These are phyloP conservation scores for Lunularia cruciata DNA, from an alignment of 225 moss, liverwort and hornwort species.

Conservation along the genomic window DNA sequence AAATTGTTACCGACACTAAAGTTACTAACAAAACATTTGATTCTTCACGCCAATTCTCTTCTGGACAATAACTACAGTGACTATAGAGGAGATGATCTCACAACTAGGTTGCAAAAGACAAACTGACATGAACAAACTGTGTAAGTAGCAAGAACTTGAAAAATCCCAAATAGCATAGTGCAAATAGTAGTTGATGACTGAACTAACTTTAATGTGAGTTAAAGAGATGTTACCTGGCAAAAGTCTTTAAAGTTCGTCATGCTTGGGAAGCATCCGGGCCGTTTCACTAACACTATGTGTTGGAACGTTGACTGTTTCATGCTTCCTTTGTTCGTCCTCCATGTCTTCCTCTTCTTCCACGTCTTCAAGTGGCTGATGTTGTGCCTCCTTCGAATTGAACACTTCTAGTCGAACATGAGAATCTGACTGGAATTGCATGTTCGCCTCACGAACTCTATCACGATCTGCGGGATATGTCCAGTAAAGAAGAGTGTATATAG, in stretches of 20 bases:
- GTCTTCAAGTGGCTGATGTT: constrained; percentile 32
- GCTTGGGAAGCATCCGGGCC: constrained; percentile 35
- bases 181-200: too few species aligned
- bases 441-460: constrained; percentile 56
- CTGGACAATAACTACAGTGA: too few species aligned
- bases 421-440: constrained; percentile 26
- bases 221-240: background rate
- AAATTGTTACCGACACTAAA: too few species aligned
- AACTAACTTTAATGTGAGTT: too few species aligned
- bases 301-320: constrained; percentile 4
- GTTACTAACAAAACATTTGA: too few species aligned
- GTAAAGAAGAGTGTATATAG: constrained; percentile 77
- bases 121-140: too few species aligned
- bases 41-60: too few species aligned
- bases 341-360: constrained; percentile 26
- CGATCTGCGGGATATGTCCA: constrained; percentile 92
- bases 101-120: too few species aligned
- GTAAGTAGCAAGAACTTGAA: too few species aligned
- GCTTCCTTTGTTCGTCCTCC: constrained; percentile 14
- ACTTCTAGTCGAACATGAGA: constrained; percentile 29
- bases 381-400: constrained; percentile 20
- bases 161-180: too few species aligned
- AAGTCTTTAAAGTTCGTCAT: constrained; percentile 11
- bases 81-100: too few species aligned
- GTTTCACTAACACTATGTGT: constrained; percentile 30